Evolutionary conservation across 2,329 filamentous ascomycete genomes (phyloP).

Genomic region (Zalaria sp.): DNA sequence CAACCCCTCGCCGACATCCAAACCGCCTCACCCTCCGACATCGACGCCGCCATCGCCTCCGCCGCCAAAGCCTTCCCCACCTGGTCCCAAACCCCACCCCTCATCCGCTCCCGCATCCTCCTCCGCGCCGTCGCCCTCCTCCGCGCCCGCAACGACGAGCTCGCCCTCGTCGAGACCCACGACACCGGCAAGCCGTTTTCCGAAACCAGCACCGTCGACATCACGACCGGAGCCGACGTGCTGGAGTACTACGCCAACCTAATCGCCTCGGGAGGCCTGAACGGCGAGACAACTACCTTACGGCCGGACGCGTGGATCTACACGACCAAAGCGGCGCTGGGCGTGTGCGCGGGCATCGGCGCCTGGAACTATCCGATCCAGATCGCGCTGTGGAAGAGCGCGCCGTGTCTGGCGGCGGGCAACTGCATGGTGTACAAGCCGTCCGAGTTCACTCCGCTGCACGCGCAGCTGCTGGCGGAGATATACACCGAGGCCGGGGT

Average conservation of each 20-base stretch:
- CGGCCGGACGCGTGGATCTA: constrained; percentile 69
- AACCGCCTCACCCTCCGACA: constrained; percentile 49
- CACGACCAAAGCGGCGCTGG: constrained; percentile 67
- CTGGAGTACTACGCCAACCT: constrained; percentile 77
- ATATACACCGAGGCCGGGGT: constrained; percentile 68
- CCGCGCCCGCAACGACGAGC: constrained; percentile 61
- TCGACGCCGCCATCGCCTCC: constrained; percentile 59
- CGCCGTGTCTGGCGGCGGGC: constrained; percentile 69
- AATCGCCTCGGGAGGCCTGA: constrained; percentile 62
- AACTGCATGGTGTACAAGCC: constrained; percentile 90
- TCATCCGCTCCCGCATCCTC: constrained; percentile 62
- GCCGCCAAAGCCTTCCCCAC: constrained; percentile 56
- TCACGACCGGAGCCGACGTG: constrained; percentile 71
- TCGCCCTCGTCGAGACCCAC: constrained; percentile 65
- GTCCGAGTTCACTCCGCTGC: constrained; percentile 75
- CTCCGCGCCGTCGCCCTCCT: constrained; percentile 62
- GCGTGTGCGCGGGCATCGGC: constrained; percentile 75
- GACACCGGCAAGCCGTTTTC: constrained; percentile 80
- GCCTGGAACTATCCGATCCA: constrained; percentile 91
- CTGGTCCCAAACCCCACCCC: constrained; percentile 65
- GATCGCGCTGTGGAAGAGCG: constrained; percentile 82
- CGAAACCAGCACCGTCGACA: constrained; percentile 72
- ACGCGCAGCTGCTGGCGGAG: constrained; percentile 59
- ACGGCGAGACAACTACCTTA: constrained; percentile 64
- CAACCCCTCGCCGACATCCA: constrained; percentile 57